These are phyloP conservation scores for Limnanthes douglasii DNA, from an alignment of 345 rosid genomes.

Conservation along the genomic window DNA sequence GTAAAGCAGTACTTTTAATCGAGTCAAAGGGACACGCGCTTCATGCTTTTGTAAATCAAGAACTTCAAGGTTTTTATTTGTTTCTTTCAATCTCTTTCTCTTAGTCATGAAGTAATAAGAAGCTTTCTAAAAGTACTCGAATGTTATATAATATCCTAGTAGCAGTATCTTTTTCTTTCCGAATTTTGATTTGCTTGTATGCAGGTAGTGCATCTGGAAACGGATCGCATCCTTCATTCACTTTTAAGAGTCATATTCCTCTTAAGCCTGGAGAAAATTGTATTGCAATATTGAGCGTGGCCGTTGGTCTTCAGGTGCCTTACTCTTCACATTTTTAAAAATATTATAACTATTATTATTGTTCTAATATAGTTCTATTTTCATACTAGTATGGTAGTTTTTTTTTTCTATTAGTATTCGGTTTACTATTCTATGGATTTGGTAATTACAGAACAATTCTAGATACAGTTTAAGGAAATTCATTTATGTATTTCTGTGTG, in stretches of 20 bases:
- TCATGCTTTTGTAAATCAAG: constrained; percentile 67
- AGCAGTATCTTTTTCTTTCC: neutral
- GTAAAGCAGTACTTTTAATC: constrained; percentile 39
- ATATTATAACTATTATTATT: neutral
- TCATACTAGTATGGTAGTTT: neutral
- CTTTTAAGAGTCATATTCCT: constrained; percentile 34
- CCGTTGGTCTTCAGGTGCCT: constrained; percentile 79
- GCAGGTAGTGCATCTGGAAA: constrained; percentile 70
- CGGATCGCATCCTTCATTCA: constrained; percentile 51
- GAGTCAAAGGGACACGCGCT: constrained; percentile 93
- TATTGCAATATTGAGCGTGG: constrained; percentile 68
- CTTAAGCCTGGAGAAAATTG: constrained; percentile 70
- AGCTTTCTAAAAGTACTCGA: no score
- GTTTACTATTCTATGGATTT: neutral
- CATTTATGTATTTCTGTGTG: no score
- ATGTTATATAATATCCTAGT: neutral
- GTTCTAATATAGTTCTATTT: neutral
- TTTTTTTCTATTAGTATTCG: neutral
- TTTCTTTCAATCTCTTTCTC: constrained; percentile 1
- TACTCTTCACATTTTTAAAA: neutral
- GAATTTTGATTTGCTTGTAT: constrained; percentile 6
- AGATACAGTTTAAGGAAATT: no score
- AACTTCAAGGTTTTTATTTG: constrained; percentile 36
- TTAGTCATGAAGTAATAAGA: neutral
- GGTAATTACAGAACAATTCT: no score